phyloP scores from a whole-genome alignment of 2,329 filamentous ascomycete species.

The Aureobasidium sp. region DNA sequence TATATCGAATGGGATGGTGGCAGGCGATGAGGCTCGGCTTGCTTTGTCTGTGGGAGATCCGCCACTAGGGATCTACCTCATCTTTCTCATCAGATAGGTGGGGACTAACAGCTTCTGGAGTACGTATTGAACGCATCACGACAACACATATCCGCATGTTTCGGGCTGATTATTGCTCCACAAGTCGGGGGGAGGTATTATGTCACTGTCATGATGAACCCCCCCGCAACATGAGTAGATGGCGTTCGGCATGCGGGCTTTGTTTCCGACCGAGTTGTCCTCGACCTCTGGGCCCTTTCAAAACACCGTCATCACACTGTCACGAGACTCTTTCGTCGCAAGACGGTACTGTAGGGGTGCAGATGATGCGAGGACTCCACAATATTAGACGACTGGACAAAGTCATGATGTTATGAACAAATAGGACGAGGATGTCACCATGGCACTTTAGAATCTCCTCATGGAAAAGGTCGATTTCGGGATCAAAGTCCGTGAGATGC shows the following conservation, averaged over 20 bases:
- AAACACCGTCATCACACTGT: not conserved
- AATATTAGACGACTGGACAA: not conserved
- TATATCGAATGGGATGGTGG: not conserved
- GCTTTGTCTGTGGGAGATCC: not conserved
- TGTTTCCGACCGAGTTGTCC: not conserved
- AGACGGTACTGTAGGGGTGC: not conserved
- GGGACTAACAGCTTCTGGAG: no score
- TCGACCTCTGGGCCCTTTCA: not conserved
- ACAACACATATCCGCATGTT: not conserved
- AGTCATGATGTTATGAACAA: constrained; percentile 4
- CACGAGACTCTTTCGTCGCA: not conserved
- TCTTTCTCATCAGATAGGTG: not conserved
- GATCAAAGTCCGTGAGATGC: no score
- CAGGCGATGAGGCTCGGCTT: constrained; percentile 4
- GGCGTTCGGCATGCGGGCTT: constrained; percentile 5
- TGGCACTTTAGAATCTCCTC: not conserved
- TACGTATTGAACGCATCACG: not conserved
- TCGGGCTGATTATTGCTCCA: constrained; percentile 1
- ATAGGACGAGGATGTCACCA: not conserved
- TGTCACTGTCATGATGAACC: not conserved
- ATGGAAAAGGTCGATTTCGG: no score
- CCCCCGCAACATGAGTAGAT: not conserved
- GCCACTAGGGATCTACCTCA: constrained; percentile 2
- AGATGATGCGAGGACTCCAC: not conserved
- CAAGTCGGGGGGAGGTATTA: not conserved